These are phyloP conservation scores for Hypoxylon intermedium DNA, from an alignment of 495 filamentous ascomycete species.

Conservation along the genomic window DNA sequence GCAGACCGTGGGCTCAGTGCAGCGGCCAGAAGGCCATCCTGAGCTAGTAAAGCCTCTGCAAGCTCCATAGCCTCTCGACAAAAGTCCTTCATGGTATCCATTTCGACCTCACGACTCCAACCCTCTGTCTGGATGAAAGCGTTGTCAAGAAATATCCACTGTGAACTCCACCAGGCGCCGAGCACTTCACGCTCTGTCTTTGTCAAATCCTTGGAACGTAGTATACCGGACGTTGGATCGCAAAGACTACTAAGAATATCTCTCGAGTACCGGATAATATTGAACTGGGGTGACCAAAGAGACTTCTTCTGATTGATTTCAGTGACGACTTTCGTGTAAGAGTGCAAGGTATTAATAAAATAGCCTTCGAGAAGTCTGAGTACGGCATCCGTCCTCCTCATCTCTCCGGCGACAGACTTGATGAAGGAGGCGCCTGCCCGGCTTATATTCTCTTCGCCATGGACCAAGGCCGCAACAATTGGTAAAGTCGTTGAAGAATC, in stretches of 20 bases:
- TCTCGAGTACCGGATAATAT: slow-evolving; percentile 49
- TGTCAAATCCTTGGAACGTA: slow-evolving; percentile 68
- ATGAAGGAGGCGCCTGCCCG: slow-evolving; percentile 79
- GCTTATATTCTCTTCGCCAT: slow-evolving; percentile 70
- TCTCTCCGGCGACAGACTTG: slow-evolving; percentile 76
- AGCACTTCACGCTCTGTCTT: slow-evolving; percentile 68
- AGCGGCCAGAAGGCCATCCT: slow-evolving; percentile 78
- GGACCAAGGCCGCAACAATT: slow-evolving; percentile 71
- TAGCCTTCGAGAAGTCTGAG: slow-evolving; percentile 69
- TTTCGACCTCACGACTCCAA: slow-evolving; percentile 76
- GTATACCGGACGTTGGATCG: slow-evolving; percentile 78
- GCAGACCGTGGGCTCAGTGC: slow-evolving; percentile 60
- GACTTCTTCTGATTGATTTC: slow-evolving; percentile 65
- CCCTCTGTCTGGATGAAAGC: slow-evolving; percentile 83
- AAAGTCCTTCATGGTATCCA: slow-evolving; percentile 83
- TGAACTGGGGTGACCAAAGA: slow-evolving; percentile 42
- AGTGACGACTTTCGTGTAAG: slow-evolving; percentile 46
- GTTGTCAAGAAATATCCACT: slow-evolving; percentile 78
- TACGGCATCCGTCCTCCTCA: slow-evolving; percentile 75
- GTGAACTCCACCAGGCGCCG: slow-evolving; percentile 77
- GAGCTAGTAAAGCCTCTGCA: slow-evolving; percentile 81
- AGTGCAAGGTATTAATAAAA: slow-evolving; percentile 54
- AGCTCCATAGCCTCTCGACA: slow-evolving; percentile 93
- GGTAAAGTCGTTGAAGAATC: slow-evolving; percentile 66
- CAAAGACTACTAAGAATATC: slow-evolving; percentile 84